Base-by-base conservation (phyloP, 805 yeast species). In the Saturnispora quitensis region DNA sequence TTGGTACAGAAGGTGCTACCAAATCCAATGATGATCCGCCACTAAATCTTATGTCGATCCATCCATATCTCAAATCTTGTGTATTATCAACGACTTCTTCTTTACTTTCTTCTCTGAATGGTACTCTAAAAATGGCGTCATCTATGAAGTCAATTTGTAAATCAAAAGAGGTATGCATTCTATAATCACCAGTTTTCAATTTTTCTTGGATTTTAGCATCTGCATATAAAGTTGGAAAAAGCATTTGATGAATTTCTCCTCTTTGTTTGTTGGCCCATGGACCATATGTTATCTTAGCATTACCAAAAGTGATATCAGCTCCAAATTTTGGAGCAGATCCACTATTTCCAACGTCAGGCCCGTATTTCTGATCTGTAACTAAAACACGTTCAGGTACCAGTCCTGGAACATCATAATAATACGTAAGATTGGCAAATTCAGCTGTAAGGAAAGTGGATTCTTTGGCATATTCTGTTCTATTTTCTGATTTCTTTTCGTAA, bases 221-320 rank as follows among this genome's bases (percentile, higher is more conserved):
- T 45, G 82, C 67, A 25, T 84, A 78, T 10, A 80, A 62, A 0
- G 75, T 64, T 0, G 99, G 99, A 51, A 84, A 79, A 24, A 93
- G 68, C 67, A 82, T 68, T 15, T 72, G 67, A 52, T 84, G 89
- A 9, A 90, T 60, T 1, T 81, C 76, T 2, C 73, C 73, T 17
- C 96, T 65, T 64, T 93, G 95, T 36, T 91, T 79, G 53, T 93
- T 95, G 0, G 97, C 86, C 97, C 97, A 91, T 0, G 99, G 96
- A 0, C 99, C 99, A 62, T 88, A 90, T 58, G 84, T 84, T 1
- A 89, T 68, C 0, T 86, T 81, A 0, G 89, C 81, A 50, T 77
- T 75, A 2, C 76, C 72, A 2, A 88, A 56, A 13, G 72, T 72
- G 8, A 90, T 48, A 49, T 84, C 84, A 7, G 84, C 58, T 0